Evolutionary conservation across 805 yeast species (phyloP).

Genomic region (Candida railenensis): DNA sequence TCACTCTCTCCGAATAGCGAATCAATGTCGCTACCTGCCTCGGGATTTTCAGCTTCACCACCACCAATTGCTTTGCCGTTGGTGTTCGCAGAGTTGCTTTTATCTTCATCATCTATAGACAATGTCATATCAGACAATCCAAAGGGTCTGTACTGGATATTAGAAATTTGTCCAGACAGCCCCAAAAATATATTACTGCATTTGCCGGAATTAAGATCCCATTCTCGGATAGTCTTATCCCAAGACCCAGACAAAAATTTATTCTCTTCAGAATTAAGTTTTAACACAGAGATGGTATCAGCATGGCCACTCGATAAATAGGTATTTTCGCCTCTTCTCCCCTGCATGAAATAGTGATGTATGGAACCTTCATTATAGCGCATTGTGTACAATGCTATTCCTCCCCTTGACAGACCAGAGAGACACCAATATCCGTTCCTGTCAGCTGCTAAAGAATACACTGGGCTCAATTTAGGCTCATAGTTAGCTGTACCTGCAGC

Average conservation of each 20-base stretch:
- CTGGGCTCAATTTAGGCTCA: conserved; percentile 76
- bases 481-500: conserved; percentile 37
- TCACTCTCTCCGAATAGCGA: conserved; percentile 49
- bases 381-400: conserved; percentile 79
- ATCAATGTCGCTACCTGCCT: conserved; percentile 36
- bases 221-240: conserved; percentile 77
- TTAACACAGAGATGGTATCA: conserved; percentile 71
- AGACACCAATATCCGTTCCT: conserved; percentile 80
- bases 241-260: conserved; percentile 80
- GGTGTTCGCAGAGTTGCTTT: conserved; percentile 1
- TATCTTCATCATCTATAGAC: conserved; percentile 21
- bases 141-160: conserved; percentile 66
- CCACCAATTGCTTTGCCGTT: conserved; percentile 13
- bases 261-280: conserved; percentile 60
- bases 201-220: conserved; percentile 84
- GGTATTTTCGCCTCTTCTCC: conserved; percentile 26
- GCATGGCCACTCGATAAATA: conserved; percentile 47
- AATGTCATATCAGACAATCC: conserved; percentile 46
- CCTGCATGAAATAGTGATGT: conserved; percentile 63
- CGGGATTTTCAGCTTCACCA: neutral
- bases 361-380: conserved; percentile 80
- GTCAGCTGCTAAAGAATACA: conserved; percentile 82
- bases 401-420: conserved; percentile 82
- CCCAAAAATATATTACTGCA: conserved; percentile 48
- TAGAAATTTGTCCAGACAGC: conserved; percentile 76